Evolutionary conservation across 176 grass and related monocot genomes (phyloP).

Genomic region (Triticum turgidum): DNA sequence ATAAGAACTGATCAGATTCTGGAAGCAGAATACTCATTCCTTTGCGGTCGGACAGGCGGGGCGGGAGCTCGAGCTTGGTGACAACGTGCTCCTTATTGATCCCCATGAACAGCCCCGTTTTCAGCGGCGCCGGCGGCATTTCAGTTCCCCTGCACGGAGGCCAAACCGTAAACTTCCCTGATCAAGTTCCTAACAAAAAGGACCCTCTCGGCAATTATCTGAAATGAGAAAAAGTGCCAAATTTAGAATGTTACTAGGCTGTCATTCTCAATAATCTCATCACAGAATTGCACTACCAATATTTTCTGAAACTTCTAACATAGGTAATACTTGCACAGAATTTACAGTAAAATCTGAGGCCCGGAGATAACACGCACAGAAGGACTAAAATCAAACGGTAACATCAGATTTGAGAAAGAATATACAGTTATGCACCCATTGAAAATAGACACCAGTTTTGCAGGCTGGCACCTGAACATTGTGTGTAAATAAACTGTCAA

Average conservation of each 20-base stretch:
- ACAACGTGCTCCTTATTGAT: neutral
- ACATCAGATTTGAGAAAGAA: neutral
- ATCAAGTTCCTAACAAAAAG: slow-evolving; percentile 22
- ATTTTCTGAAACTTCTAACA: neutral
- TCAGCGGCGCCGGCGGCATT: neutral
- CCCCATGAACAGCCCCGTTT: neutral
- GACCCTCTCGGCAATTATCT: slow-evolving; percentile 28
- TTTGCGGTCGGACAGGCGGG: neutral
- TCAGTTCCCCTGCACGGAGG: too few relatives aligned
- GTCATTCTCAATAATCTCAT: neutral
- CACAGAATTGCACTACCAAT: neutral
- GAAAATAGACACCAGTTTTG: neutral
- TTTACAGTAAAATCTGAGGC: neutral
- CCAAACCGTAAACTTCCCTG: neutral
- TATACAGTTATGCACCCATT: neutral
- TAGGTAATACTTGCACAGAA: neutral
- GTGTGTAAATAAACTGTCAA: neutral
- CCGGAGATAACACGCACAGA: neutral
- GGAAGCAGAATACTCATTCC: neutral
- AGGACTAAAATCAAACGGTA: neutral
- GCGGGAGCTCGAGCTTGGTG: slow-evolving; percentile 9
- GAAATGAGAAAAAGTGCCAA: slow-evolving; percentile 11
- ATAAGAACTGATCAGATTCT: neutral
- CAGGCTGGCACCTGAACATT: neutral
- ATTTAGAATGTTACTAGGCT: neutral